A percentile compares a stretch with the other conserved stretches of the same genome.
Evolutionary conservation across 108 stramenopile species (phyloP).

Genomic region (Skeletonema grethae): DNA sequence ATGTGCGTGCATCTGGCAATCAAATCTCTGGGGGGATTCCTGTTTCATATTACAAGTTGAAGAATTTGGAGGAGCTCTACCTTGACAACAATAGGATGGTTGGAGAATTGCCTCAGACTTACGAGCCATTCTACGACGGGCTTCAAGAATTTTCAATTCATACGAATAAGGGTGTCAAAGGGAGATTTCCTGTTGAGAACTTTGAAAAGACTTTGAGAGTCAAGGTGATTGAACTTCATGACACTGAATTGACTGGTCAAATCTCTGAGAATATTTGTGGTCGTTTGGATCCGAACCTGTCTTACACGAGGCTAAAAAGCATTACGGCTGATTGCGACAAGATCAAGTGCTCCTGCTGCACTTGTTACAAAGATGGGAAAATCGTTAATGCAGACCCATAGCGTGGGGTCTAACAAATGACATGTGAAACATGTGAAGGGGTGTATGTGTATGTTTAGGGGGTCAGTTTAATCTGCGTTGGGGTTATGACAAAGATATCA

Average conservation of each 20-base stretch:
- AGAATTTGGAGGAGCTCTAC: conserved; percentile 36
- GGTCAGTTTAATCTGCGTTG: background rate
- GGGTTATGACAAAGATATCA: background rate
- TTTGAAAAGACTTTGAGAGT: conserved; percentile 22
- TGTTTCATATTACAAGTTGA: conserved; percentile 29
- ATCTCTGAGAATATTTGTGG: conserved; percentile 29
- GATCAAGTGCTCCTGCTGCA: conserved; percentile 28
- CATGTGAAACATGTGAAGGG: too few species aligned
- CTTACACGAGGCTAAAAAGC: conserved; percentile 21
- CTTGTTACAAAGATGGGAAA: conserved; percentile 12
- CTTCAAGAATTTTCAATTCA: conserved; percentile 27
- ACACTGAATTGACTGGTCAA: conserved; percentile 26
- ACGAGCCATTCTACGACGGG: conserved; percentile 35
- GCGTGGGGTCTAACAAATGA: background rate
- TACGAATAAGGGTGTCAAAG: conserved; percentile 20
- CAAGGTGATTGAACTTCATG: conserved; percentile 24
- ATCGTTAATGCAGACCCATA: background rate
- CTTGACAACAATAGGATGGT: conserved; percentile 29
- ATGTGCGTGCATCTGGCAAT: conserved; percentile 39
- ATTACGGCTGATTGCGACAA: conserved; percentile 34
- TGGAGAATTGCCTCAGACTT: conserved; percentile 35
- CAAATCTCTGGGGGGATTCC: conserved; percentile 47
- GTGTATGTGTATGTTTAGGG: background rate
- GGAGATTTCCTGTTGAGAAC: conserved; percentile 24
- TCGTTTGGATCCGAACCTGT: conserved; percentile 30